Conservation (phyloP, 2,329 filamentous ascomycete species). For the Pseudogymnoascus sp. region DNA sequence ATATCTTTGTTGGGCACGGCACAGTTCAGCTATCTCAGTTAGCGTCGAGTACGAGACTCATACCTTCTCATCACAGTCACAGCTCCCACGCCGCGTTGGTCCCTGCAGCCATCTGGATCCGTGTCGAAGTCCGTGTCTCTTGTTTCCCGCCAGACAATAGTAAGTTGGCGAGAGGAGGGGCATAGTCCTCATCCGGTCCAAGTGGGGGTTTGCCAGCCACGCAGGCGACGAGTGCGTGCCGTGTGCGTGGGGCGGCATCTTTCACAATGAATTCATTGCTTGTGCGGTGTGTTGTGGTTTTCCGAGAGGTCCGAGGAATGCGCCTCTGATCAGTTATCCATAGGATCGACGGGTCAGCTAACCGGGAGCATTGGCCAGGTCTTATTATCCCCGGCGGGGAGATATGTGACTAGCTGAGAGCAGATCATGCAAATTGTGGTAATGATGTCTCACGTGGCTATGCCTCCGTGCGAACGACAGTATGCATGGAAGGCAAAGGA, state of each 20-base stretch:
- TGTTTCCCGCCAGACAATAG: neutral
- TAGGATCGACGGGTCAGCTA: neutral
- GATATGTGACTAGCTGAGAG: neutral
- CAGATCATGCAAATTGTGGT: neutral
- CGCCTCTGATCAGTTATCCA: neutral
- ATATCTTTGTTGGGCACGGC: neutral
- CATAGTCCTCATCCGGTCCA: neutral
- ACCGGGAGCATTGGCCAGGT: neutral
- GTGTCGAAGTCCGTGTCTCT: neutral
- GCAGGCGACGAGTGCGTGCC: neutral
- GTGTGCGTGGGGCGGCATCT: neutral
- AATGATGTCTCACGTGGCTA: neutral
- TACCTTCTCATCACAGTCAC: neutral
- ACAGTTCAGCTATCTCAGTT: neutral
- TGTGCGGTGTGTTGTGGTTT: neutral
- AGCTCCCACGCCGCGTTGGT: neutral
- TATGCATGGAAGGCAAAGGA: neutral
- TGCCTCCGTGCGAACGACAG: neutral
- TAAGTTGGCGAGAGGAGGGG: neutral
- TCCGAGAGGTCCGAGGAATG: neutral
- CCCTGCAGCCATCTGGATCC: neutral
- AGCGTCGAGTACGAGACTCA: neutral
- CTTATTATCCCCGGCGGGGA: neutral
- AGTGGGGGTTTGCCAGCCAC: neutral
- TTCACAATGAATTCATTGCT: neutral